A percentile compares a stretch with the other conserved stretches of the same genome.
Conservation (phyloP, 768 basidiomycete genomes). For the Daedaleopsis sinensis region DNA sequence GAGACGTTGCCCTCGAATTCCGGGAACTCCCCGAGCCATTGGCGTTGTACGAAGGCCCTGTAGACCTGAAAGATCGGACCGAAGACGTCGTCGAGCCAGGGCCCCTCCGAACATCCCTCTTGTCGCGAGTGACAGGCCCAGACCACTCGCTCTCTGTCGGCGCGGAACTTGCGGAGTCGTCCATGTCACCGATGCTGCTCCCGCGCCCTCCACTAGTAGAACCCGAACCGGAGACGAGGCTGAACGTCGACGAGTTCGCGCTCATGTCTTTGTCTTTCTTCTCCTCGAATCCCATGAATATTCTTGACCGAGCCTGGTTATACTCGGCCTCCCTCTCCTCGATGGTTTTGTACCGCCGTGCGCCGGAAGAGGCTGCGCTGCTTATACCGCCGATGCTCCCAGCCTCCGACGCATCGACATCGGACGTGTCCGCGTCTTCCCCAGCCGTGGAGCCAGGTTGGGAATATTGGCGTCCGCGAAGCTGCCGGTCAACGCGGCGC, state of each 20-base stretch:
- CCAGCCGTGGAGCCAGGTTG: slow-evolving; percentile 72
- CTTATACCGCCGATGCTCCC: slow-evolving; percentile 79
- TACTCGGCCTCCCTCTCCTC: slow-evolving; percentile 91
- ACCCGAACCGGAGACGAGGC: slow-evolving; percentile 69
- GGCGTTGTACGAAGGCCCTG: slow-evolving; percentile 47
- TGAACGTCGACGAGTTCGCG: slow-evolving; percentile 75
- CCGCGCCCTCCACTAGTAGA: slow-evolving; percentile 55
- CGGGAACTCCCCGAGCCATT: slow-evolving; percentile 66
- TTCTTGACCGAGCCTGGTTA: slow-evolving; percentile 81
- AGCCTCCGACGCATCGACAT: slow-evolving; percentile 77
- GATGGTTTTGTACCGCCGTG: slow-evolving; percentile 76
- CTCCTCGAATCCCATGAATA: slow-evolving; percentile 84
- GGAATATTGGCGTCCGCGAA: slow-evolving; percentile 60
- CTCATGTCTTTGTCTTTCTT: slow-evolving; percentile 68
- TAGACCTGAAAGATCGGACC: slow-evolving; percentile 56
- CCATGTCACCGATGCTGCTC: slow-evolving; percentile 65
- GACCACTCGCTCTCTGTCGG: slow-evolving; percentile 87
- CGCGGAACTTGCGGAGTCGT: slow-evolving; percentile 71
- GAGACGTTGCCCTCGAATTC: slow-evolving; percentile 74
- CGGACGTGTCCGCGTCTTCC: slow-evolving; percentile 78
- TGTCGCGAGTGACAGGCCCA: slow-evolving; percentile 56
- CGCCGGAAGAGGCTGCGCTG: slow-evolving; percentile 55
- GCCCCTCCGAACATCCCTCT: slow-evolving; percentile 52
- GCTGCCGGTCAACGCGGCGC: slow-evolving; percentile 62
- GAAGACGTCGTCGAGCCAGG: slow-evolving; percentile 54